phyloP scores from a whole-genome alignment of 352 stramenopile species.

The Phytophthora tubulina region DNA sequence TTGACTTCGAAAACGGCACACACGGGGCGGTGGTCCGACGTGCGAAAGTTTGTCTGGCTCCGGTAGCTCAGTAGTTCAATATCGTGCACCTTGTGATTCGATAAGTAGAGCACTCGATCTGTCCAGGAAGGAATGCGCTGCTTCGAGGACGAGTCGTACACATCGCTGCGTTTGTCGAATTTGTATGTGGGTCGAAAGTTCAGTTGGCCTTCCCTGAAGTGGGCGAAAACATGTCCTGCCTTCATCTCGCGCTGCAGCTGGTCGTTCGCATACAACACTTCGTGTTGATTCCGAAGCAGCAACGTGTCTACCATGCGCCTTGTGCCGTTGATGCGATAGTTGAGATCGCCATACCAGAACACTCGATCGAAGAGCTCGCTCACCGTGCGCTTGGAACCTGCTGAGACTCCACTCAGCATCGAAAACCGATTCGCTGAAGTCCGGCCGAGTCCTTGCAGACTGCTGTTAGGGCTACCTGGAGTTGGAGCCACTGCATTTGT shows the following conservation, averaged over 20 bases:
- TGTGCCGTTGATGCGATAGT: constrained; percentile 94
- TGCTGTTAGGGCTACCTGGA: neutral
- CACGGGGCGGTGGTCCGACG: constrained; percentile 80
- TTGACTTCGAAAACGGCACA: constrained; percentile 70
- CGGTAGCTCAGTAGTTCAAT: constrained; percentile 72
- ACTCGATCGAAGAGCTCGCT: constrained; percentile 88
- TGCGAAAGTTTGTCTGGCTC: constrained; percentile 73
- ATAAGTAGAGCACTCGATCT: constrained; percentile 93
- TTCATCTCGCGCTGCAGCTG: constrained; percentile 90
- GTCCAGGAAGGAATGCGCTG: constrained; percentile 96
- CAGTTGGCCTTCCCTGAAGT: constrained; percentile 92
- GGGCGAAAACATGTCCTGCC: constrained; percentile 83
- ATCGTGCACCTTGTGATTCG: constrained; percentile 60
- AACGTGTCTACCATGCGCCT: constrained; percentile 89
- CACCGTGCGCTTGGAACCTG: constrained; percentile 39
- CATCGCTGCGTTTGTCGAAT: constrained; percentile 93
- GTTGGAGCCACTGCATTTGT: constrained; percentile 17
- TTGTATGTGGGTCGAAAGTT: constrained; percentile 97
- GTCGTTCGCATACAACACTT: constrained; percentile 90
- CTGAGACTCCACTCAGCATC: constrained; percentile 13
- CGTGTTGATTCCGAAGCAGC: constrained; percentile 75
- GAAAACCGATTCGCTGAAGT: constrained; percentile 47
- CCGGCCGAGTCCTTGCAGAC: constrained; percentile 41
- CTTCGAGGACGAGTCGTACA: constrained; percentile 96
- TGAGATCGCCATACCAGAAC: constrained; percentile 96